phyloP scores from a whole-genome alignment of 2,329 filamentous ascomycete genomes.

The Hypoxylon sp. region DNA sequence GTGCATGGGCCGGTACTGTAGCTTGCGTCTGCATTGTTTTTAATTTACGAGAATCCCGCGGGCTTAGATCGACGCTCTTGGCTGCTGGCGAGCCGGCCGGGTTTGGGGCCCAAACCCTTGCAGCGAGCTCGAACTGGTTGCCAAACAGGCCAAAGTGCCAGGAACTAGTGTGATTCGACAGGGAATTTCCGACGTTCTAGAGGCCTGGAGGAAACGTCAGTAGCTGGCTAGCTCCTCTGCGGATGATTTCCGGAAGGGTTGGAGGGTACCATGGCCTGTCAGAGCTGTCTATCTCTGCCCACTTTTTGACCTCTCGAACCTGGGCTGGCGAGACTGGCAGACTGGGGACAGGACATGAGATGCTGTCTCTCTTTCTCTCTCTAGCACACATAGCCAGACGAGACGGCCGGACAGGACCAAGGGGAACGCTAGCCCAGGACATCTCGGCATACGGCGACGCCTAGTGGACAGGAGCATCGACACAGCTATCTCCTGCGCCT shows the following conservation, averaged over 20 bases:
- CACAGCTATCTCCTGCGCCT: too few species aligned
- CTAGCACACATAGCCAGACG: too few species aligned
- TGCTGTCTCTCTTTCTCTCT: too few species aligned
- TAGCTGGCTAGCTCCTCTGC: constrained; percentile 25
- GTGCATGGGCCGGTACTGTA: constrained; percentile 33
- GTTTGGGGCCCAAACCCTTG: constrained; percentile 40
- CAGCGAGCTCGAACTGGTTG: constrained; percentile 35
- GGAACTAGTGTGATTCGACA: constrained; percentile 37
- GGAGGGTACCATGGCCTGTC: constrained; percentile 34
- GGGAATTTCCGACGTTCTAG: constrained; percentile 6
- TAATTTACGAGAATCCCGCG: constrained; percentile 41
- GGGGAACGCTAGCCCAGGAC: constrained; percentile 23
- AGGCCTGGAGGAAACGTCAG: constrained; percentile 21
- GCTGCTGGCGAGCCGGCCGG: constrained; percentile 32
- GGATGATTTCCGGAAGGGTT: constrained; percentile 33
- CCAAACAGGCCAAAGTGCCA: constrained; percentile 37
- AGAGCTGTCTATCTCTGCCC: constrained; percentile 6
- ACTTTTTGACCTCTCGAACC: too few species aligned
- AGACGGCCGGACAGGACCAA: constrained; percentile 23
- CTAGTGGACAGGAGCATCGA: too few species aligned
- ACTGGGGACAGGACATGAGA: too few species aligned
- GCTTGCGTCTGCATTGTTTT: constrained; percentile 35
- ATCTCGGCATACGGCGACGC: constrained; percentile 29
- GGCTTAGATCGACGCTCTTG: constrained; percentile 40
- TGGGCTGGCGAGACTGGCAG: too few species aligned